Conservation (phyloP, 352 stramenopile genomes). For the Peronosclerospora sorghi region DNA sequence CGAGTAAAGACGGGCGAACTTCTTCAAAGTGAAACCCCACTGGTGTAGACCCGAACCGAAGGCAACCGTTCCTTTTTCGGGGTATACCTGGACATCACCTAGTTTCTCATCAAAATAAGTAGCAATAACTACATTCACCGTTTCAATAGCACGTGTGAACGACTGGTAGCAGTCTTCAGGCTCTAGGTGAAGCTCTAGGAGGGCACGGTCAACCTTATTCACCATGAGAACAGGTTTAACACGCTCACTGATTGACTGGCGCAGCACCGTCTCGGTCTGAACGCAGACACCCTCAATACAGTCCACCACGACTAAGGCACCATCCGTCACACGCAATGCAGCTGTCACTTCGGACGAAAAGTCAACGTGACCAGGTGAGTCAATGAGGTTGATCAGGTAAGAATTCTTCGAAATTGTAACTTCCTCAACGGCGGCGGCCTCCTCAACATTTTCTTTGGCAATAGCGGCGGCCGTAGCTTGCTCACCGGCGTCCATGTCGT, state of each 20-base stretch:
- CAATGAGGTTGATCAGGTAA: constrained; percentile 99
- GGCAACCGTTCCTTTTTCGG: constrained; percentile 95
- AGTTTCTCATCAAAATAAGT: constrained; percentile 98
- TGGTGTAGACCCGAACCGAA: constrained; percentile 99
- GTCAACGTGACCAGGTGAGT: constrained; percentile 99
- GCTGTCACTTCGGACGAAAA: constrained; percentile 99
- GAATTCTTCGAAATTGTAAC: constrained; percentile 95
- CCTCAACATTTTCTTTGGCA: constrained; percentile 40
- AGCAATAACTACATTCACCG: constrained; percentile 98
- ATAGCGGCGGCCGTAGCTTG: constrained; percentile 54
- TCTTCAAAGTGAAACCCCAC: constrained; percentile 99
- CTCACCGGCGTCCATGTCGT: constrained; percentile 94
- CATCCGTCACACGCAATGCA: constrained; percentile 98
- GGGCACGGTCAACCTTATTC: constrained; percentile 99
- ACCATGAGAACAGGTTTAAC: constrained; percentile 99
- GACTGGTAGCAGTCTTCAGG: constrained; percentile 99
- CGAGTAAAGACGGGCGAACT: constrained; percentile 97
- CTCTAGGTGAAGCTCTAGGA: constrained; percentile 97
- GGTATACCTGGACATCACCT: constrained; percentile 96
- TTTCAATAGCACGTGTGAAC: constrained; percentile 97
- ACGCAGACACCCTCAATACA: constrained; percentile 99
- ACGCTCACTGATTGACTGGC: constrained; percentile 96
- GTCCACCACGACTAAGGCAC: constrained; percentile 98
- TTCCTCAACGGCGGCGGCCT: constrained; percentile 15
- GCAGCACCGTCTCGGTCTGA: constrained; percentile 98